Base-by-base conservation (phyloP, 306 rosid genomes). In the Urtica urens region DNA sequence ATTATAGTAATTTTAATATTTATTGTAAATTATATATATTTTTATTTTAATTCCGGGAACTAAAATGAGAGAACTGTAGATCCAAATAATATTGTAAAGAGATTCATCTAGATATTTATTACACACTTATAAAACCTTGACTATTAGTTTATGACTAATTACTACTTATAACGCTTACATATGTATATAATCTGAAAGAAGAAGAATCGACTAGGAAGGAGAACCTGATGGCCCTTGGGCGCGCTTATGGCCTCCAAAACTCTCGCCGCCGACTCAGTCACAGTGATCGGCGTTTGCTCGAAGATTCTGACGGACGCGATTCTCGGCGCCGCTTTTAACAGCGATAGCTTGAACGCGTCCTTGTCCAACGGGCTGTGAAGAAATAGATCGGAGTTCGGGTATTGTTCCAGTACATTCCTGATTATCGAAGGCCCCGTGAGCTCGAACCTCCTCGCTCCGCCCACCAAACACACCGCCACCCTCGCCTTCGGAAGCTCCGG, bases 391-490 rank as follows among this genome's bases (percentile, higher is more conserved):
- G 95, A 79, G 64, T 84, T 88, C 5, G 90, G 95, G 44, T 88
- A 83, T 53, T 60, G 58, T 2, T 47, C 64, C 0, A 88, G 64
- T 10, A 88, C 62, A 48, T 55, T 78, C 19, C 84, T 65, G 4
- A 76, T 6, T 13, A 88, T 74, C 7, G 96, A 80, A 6, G 96
- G 95, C 45, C 96, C 96, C 0, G 93, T 80, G 21, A 88, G 76
- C 63, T 88, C 96, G 55, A 88, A 88, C 65, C 93, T 76, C 42
- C 96, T 65, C 5, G 96, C 96, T 30, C 96, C 96, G 5, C 96
- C 96, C 0, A 88, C 96, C 72, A 88, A 61, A 39, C 96, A 88
- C 21, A 88, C 81, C 0, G 95, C 96, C 7, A 88, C 77, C 70
- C 71, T 56, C 22, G 4, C 2, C 45, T 23, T 60, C 20, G 7